Base-by-base conservation (phyloP, 177 flowering plant species). In the Vitis hybrid region DNA sequence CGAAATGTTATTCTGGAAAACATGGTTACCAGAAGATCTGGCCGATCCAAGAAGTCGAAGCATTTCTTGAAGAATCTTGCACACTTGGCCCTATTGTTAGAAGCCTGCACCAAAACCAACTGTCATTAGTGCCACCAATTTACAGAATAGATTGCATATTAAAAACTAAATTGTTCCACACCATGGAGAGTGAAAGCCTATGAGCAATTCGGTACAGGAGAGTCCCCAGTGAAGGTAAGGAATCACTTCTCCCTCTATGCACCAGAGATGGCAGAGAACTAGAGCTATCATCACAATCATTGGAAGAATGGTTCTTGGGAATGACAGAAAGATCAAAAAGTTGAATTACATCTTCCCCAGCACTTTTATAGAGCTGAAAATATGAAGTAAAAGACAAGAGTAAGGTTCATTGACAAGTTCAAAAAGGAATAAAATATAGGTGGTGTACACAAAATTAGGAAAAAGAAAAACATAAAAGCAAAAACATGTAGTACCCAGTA, bases 131-230 rank as follows among this genome's bases (percentile, higher is more conserved):
- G 57, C 54, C 7, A 67, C 18, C 62, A 4, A 56, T 61, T 54
- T 17, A 52, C n/a, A 28, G 18, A 13, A 33, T 14, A 58, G 1
- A 38, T 4, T 13, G 19, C 68, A 58, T 14, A 55, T 53, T 54
- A 51, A 60, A 7, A 55, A 12, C 57, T 6, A 53, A 17, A 54
- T 31, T 24, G 31, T 51, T 71, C 67, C 78, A 44, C 63, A 95
- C 98, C 99, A 88, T 76, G 57, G 98, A 92, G 67, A 95, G 90
- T 47, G 97, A 92, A 70, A 95, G 91, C 76, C 97, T 87, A 66
- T 95, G 99, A 66, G 94, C 99, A 76, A 92, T 84, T n/a, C 98
- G 91, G 73, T 89, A 95, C 59, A 95, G 81, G 59, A 95, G 94
- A 67, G 87, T 89, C 66, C 98, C 98, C 72, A 95, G 74, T 4